These are phyloP conservation scores for Allantophomopsis lycopodina DNA, from an alignment of 2,329 filamentous ascomycete species.

Conservation along the genomic window DNA sequence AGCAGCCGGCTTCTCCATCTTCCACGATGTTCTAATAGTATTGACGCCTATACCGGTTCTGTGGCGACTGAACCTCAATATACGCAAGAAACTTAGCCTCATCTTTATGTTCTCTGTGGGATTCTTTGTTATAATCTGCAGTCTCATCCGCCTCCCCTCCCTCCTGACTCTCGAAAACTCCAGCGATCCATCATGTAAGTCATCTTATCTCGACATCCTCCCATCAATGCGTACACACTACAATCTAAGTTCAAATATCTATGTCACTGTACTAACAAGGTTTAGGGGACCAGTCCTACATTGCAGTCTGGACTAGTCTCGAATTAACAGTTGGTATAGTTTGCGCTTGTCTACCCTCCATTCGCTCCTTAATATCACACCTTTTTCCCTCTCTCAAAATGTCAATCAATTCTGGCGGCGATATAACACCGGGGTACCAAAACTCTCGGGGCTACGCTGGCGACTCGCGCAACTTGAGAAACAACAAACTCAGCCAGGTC, in stretches of 20 bases:
- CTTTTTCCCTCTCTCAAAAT: background rate
- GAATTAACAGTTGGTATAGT: conserved; percentile 53
- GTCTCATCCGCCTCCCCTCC: conserved; percentile 2
- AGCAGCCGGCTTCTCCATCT: conserved; percentile 3
- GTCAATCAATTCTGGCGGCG: no score
- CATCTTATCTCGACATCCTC: background rate
- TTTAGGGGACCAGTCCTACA: conserved; percentile 38
- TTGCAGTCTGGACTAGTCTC: conserved; percentile 54
- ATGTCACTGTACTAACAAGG: no score
- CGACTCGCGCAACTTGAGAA: no score
- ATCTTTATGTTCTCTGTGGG: conserved; percentile 5
- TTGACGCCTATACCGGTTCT: conserved; percentile 4
- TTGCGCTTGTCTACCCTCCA: conserved; percentile 48
- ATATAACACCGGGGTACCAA: no score
- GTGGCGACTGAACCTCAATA: conserved; percentile 1
- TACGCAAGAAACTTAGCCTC: conserved; percentile 2
- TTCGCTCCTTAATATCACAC: conserved; percentile 38
- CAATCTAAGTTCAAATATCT: no score
- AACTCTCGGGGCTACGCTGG: no score
- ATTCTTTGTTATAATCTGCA: conserved; percentile 4
- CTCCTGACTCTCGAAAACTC: conserved; percentile 2
- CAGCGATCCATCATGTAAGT: conserved; percentile 6
- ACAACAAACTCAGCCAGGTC: no score
- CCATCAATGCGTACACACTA: no score
- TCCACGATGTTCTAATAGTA: conserved; percentile 4